A percentile compares a stretch with the other conserved stretches of the same genome.
Conservation (phyloP, 2,329 filamentous ascomycete species). For the Aspergillus alliaceus region DNA sequence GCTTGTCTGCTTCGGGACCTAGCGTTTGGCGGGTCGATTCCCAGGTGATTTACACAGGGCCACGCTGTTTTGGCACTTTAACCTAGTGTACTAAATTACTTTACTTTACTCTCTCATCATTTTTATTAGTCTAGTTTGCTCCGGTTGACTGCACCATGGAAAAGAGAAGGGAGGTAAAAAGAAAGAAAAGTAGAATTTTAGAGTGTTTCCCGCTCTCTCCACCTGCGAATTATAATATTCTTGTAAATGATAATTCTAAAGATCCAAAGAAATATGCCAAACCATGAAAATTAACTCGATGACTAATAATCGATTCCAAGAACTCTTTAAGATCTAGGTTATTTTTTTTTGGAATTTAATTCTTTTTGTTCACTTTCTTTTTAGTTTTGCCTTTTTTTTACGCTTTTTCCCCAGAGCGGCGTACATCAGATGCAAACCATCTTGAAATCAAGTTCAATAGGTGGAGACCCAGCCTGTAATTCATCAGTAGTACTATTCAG, state of each 20-base stretch:
- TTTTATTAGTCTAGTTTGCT: neutral
- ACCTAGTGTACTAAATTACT: neutral
- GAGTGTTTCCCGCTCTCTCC: no score
- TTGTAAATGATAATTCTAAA: no score
- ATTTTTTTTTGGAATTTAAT: neutral
- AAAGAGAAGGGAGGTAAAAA: no score
- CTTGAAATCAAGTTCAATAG: no score
- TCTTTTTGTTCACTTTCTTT: neutral
- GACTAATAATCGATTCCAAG: neutral
- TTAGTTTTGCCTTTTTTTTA: no score
- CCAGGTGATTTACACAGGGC: slow-evolving; percentile 1
- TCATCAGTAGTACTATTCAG: no score
- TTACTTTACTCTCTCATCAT: neutral
- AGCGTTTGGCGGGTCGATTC: slow-evolving; percentile 2
- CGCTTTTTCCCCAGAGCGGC: no score
- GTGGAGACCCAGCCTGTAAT: no score
- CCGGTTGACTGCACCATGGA: no score
- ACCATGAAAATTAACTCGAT: neutral
- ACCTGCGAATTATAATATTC: no score
- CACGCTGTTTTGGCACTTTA: neutral
- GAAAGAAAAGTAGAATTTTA: no score
- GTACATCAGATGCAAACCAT: no score
- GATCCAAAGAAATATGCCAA: neutral
- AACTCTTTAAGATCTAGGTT: neutral
- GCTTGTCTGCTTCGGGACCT: slow-evolving; percentile 11